Evolutionary conservation across 768 basidiomycete species (phyloP).

Genomic region (Coprinopsis cinerea): DNA sequence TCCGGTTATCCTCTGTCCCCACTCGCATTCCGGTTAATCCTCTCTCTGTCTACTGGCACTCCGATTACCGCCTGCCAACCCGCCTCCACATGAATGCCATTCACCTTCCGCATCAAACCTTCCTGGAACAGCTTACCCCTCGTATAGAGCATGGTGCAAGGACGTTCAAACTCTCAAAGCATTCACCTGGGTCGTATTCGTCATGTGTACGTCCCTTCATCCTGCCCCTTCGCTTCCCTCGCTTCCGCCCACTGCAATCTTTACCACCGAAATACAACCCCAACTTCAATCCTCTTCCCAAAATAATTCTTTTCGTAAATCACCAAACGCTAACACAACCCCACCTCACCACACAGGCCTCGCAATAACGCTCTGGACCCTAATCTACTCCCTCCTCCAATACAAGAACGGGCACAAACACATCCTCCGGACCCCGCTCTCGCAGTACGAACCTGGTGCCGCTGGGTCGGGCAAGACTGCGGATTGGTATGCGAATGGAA

Average conservation of each 20-base stretch:
- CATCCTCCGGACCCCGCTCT: constrained; percentile 45
- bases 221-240: not conserved
- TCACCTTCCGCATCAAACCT: too few relatives aligned
- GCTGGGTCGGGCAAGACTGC: too few relatives aligned
- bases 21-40: not conserved
- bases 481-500: not conserved
- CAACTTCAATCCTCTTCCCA: not conserved
- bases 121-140: constrained; percentile 35
- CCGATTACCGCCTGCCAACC: not conserved
- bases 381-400: constrained; percentile 41
- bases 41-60: not conserved
- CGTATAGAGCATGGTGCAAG: constrained; percentile 47
- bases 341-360: constrained; percentile 29
- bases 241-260: not conserved
- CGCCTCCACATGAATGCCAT: too few relatives aligned
- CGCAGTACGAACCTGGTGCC: constrained; percentile 20
- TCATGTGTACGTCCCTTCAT: constrained; percentile 34
- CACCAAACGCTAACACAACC: not conserved
- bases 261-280: not conserved
- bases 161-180: constrained; percentile 49
- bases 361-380: constrained; percentile 31
- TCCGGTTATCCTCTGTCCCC: not conserved
- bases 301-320: not conserved
- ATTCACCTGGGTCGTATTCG: constrained; percentile 55
- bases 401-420: constrained; percentile 42